These are phyloP conservation scores for Alternaria metachromatica DNA, from an alignment of 2,329 filamentous ascomycete species.

Conservation along the genomic window DNA sequence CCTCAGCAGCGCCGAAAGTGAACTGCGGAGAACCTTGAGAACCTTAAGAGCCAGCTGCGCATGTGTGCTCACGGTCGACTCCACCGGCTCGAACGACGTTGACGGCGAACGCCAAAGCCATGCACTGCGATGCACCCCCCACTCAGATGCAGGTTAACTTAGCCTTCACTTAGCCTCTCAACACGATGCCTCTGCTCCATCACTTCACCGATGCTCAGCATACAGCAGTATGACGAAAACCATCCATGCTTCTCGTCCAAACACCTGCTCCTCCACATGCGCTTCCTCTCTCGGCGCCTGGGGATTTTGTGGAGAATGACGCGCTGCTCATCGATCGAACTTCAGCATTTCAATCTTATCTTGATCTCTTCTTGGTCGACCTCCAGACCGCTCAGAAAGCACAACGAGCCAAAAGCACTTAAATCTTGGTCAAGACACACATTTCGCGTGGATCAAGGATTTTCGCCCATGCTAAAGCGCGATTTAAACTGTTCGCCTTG, in stretches of 20 bases:
- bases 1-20: neutral
- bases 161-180: slow-evolving; percentile 34
- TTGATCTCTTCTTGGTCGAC: neutral
- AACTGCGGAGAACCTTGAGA: neutral
- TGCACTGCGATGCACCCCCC: slow-evolving; percentile 1
- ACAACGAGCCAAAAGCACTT: neutral
- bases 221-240: slow-evolving; percentile 18
- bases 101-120: neutral
- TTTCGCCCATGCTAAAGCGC: neutral
- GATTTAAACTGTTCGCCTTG: neutral
- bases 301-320: slow-evolving; percentile 22
- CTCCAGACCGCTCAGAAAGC: neutral
- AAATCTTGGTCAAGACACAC: neutral
- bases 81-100: neutral
- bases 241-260: slow-evolving; percentile 7
- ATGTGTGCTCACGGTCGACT: neutral
- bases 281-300: slow-evolving; percentile 3
- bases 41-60: neutral
- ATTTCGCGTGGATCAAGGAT: neutral
- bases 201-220: slow-evolving; percentile 10
- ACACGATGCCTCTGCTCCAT: slow-evolving; percentile 23
- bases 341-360: neutral
- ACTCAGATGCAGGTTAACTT: slow-evolving; percentile 21
- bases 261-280: slow-evolving; percentile 20
- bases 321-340: neutral